Evolutionary conservation across 2,329 filamentous ascomycete genomes (phyloP).

Genomic region (Aspergillus oerlinghausenensis): DNA sequence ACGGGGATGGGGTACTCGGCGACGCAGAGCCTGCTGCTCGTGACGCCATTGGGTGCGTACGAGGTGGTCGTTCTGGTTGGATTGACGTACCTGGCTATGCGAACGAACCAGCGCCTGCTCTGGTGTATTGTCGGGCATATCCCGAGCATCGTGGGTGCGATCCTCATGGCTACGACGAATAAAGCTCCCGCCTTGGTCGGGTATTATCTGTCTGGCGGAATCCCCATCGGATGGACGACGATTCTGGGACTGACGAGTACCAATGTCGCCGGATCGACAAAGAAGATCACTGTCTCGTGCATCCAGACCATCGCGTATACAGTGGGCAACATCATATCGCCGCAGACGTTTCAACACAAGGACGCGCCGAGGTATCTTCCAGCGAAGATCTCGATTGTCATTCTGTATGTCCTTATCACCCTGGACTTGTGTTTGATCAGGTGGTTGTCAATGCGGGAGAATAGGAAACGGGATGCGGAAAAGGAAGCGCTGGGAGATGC

Average conservation of each 20-base stretch:
- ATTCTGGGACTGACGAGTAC: slow-evolving; percentile 35
- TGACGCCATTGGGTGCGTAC: slow-evolving; percentile 37
- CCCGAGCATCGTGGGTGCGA: slow-evolving; percentile 33
- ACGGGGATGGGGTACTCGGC: slow-evolving; percentile 34
- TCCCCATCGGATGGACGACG: slow-evolving; percentile 37
- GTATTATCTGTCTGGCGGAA: slow-evolving; percentile 37
- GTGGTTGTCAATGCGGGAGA: slow-evolving; percentile 24
- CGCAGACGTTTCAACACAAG: slow-evolving; percentile 38
- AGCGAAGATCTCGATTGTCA: slow-evolving; percentile 25
- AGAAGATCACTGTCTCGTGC: slow-evolving; percentile 34
- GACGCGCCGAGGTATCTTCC: slow-evolving; percentile 29
- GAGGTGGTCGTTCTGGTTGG: slow-evolving; percentile 35
- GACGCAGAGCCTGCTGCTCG: slow-evolving; percentile 31
- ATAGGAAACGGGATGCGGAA: slow-evolving; percentile 24
- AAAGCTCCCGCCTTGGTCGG: slow-evolving; percentile 33
- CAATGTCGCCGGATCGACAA: slow-evolving; percentile 35
- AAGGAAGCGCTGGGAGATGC: slow-evolving; percentile 19
- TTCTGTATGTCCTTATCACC: slow-evolving; percentile 25
- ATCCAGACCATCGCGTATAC: slow-evolving; percentile 35
- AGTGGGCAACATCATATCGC: slow-evolving; percentile 41
- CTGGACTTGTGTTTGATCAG: slow-evolving; percentile 29
- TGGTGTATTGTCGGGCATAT: slow-evolving; percentile 35
- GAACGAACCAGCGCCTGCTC: slow-evolving; percentile 30
- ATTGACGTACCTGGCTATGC: slow-evolving; percentile 35
- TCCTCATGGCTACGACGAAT: slow-evolving; percentile 38